Base-by-base conservation (phyloP, 169 alveolate species). In the Cryptosporidium andersoni region DNA sequence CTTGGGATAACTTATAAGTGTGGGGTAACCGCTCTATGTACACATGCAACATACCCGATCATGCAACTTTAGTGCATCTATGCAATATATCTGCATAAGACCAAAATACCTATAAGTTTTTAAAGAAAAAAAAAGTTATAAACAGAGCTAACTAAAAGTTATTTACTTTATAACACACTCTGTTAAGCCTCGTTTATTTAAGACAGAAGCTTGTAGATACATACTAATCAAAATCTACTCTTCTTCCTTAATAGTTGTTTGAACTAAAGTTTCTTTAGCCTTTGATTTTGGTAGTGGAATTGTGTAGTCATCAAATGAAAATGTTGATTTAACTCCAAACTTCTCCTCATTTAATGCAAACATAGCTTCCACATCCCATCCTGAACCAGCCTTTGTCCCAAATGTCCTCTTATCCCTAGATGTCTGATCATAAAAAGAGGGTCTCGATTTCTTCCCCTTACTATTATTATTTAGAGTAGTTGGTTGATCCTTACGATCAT, bases 361-460 rank as follows among this genome's bases (percentile, higher is more conserved):
- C 97, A 94, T 94, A 47, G 94, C 97, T 62, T 93, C 96, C 1
- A 92, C 94, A 55, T 91, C 90, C 97, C 97, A 94, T 2, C 94
- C 94, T 43, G 85, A 68, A 37, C 90, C 89, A 52, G 88, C 91
- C 42, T 81, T 89, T 39, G 81, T 74, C 6, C 94, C 94, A 82
- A 91, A 91, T 3, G 94, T 91, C 60, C 90, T 74, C 47, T 88
- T 80, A 51, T 91, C 74, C 65, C 80, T 65, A 11, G 65, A 60
- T 65, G 80, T 80, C 80, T 63, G 11, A 51, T 66, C 92, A n/a
- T 62, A 60, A 47, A 89, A 36, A 51, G 80, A 63, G 16, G 55
- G 47, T 12, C 4, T 67, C 34, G 82, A 65, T 40, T 80, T 49
- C 39, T 51, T 81, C 55, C 64, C 68, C 37, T 56, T 66, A 43